Percentiles rank a stretch among this genome's conserved stretches.
Evolutionary conservation across 495 filamentous ascomycete species (phyloP).

Genomic region (Amphirosellinia nigrospora): DNA sequence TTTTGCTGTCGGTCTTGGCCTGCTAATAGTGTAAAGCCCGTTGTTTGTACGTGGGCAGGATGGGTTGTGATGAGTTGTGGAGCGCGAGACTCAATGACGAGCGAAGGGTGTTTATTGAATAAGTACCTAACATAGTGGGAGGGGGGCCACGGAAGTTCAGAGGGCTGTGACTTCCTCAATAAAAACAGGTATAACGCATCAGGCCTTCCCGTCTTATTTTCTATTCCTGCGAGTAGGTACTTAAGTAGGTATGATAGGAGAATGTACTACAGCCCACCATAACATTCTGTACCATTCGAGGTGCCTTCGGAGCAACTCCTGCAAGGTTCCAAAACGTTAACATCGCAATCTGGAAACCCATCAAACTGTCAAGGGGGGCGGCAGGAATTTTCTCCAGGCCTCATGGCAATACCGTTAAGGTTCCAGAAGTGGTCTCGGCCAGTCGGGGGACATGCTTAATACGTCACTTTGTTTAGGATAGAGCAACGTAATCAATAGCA

Average conservation of each 20-base stretch:
- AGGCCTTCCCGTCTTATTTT: not conserved
- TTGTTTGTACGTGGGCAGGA: not conserved
- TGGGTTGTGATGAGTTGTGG: not conserved
- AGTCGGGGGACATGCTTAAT: no score
- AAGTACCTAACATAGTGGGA: not conserved
- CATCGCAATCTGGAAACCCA: not conserved
- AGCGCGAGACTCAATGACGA: not conserved
- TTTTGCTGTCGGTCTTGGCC: not conserved
- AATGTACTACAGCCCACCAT: not conserved
- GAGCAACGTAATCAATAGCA: no score
- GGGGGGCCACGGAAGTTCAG: not conserved
- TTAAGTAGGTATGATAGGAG: not conserved
- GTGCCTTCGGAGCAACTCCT: not conserved
- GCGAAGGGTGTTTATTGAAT: not conserved
- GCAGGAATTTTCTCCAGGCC: not conserved
- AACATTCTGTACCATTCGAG: not conserved
- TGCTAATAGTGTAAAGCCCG: not conserved
- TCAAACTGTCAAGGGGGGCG: not conserved
- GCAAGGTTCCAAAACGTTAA: not conserved
- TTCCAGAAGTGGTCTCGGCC: not conserved
- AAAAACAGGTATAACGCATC: not conserved
- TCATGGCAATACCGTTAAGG: not conserved
- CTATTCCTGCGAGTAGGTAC: not conserved
- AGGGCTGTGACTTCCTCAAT: not conserved
- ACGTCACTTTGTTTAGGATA: no score